These are phyloP conservation scores for Phyllosticta citrichinensis DNA, from an alignment of 2,329 filamentous ascomycete species.

Conservation along the genomic window DNA sequence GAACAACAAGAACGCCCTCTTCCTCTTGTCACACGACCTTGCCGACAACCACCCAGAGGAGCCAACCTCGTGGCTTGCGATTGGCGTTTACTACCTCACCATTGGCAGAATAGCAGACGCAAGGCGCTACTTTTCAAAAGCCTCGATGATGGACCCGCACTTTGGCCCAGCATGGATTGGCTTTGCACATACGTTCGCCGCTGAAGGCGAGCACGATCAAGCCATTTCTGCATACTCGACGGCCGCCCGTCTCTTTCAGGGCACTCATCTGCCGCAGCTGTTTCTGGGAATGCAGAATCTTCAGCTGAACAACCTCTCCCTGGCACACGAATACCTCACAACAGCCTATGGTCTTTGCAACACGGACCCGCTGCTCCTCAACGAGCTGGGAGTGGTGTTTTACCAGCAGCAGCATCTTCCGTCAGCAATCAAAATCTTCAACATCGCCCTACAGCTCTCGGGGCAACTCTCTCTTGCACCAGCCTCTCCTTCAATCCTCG, in stretches of 20 bases:
- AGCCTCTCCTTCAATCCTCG: constrained; percentile 57
- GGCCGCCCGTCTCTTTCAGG: constrained; percentile 87
- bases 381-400: constrained; percentile 92
- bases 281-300: constrained; percentile 99
- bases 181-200: constrained; percentile 95
- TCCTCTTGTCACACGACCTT: constrained; percentile 84
- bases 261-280: constrained; percentile 88
- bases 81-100: constrained; percentile 87
- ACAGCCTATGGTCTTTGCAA: constrained; percentile 76
- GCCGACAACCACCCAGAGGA: constrained; percentile 87
- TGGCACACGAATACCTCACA: constrained; percentile 89
- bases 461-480: constrained; percentile 74
- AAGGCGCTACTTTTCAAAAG: constrained; percentile 91
- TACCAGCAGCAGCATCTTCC: constrained; percentile 79
- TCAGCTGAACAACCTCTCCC: constrained; percentile 83
- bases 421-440: constrained; percentile 69
- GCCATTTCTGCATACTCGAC: constrained; percentile 97
- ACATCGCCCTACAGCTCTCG: constrained; percentile 65
- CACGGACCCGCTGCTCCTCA: constrained; percentile 80
- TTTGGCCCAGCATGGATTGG: constrained; percentile 98
- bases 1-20: constrained; percentile 74
- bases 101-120: constrained; percentile 88
- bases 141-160: constrained; percentile 93
- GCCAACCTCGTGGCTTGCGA: constrained; percentile 84
- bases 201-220: constrained; percentile 95